Evolutionary conservation across 371 early-diverging fungal species (phyloP).

Genomic region (Rhizopus delemar): DNA sequence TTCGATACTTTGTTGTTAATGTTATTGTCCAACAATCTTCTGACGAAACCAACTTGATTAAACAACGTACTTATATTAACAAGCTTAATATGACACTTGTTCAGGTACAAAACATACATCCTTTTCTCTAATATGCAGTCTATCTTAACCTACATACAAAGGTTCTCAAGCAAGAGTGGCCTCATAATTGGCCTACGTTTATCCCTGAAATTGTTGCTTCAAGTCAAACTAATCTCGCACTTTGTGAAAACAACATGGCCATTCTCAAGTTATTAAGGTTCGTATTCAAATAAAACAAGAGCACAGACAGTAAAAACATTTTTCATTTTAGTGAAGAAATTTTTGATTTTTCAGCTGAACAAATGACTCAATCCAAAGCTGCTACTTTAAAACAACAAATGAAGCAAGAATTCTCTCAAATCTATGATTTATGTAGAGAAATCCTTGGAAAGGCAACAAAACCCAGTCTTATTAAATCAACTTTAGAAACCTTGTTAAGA

Average conservation of each 20-base stretch:
- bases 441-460: conserved; percentile 92
- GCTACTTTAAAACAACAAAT: conserved; percentile 91
- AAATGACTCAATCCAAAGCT: conserved; percentile 95
- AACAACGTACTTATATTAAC: conserved; percentile 76
- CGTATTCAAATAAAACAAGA: background rate
- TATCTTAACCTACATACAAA: conserved; percentile 29
- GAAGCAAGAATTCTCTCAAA: conserved; percentile 93
- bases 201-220: conserved; percentile 98
- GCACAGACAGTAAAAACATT: background rate
- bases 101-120: conserved; percentile 61
- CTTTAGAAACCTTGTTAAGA: conserved; percentile 89
- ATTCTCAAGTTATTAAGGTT: conserved; percentile 95
- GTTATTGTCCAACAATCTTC: conserved; percentile 88
- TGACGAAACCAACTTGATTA: conserved; percentile 70
- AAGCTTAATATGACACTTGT: conserved; percentile 96
- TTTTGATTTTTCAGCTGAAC: conserved; percentile 96
- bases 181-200: conserved; percentile 98
- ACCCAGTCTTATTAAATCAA: conserved; percentile 86
- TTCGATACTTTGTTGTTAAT: conserved; percentile 91
- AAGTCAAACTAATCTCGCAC: conserved; percentile 84
- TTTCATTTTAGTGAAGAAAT: conserved; percentile 91
- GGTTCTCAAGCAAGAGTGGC: conserved; percentile 99
- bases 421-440: conserved; percentile 95
- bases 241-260: conserved; percentile 99
- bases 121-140: too few species aligned